phyloP scores from a whole-genome alignment of 257 asterid genomes.

The Voacanga thouarsii region DNA sequence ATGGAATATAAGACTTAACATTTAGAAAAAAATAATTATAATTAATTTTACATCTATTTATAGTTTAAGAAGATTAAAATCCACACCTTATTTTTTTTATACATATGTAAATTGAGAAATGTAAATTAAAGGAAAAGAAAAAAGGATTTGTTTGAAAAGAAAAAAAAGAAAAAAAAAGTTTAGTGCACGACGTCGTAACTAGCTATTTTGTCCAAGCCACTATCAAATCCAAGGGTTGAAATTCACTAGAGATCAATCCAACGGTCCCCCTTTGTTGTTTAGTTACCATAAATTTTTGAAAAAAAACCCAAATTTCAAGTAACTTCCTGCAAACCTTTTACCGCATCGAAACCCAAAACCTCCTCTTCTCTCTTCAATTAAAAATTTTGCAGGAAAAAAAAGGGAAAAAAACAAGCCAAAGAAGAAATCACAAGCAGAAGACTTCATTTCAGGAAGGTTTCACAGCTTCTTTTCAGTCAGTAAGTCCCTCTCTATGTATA shows the following conservation, averaged over 20 bases:
- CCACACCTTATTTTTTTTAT: too few species aligned
- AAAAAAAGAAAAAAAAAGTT: too few species aligned
- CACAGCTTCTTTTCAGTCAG: neutral
- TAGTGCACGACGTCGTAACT: too few species aligned
- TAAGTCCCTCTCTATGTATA: constrained; percentile 2
- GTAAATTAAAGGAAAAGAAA: too few species aligned
- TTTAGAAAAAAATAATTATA: too few species aligned
- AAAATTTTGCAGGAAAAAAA: neutral
- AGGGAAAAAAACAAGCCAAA: neutral
- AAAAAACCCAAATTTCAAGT: neutral
- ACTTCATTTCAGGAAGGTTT: neutral
- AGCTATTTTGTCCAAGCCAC: neutral
- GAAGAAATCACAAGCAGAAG: neutral
- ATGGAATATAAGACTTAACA: too few species aligned
- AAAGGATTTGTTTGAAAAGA: too few species aligned
- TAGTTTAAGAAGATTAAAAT: too few species aligned
- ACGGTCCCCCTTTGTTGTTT: neutral
- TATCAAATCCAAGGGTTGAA: neutral
- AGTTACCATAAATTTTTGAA: neutral
- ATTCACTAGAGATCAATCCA: neutral
- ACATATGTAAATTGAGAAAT: too few species aligned
- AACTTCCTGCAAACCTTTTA: neutral
- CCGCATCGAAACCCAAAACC: neutral
- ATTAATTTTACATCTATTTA: too few species aligned
- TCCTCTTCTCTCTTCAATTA: neutral